A percentile compares a stretch with the other conserved stretches of the same genome.
phyloP scores from a whole-genome alignment of 495 filamentous ascomycete species.

The Tuber umbilicatum region DNA sequence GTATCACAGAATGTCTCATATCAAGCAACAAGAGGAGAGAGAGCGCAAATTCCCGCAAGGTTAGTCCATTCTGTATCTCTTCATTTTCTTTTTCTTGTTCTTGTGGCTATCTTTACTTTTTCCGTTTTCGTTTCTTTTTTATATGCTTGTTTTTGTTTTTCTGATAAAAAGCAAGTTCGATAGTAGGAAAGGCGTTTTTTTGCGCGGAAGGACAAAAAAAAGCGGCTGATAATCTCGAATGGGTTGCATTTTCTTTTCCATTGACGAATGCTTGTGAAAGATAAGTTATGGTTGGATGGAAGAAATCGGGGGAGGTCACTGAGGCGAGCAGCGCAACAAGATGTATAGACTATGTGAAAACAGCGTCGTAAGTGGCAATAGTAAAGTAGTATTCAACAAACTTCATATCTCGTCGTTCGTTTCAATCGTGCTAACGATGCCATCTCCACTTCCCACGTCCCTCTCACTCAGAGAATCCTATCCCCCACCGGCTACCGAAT shows the following conservation, averaged over 20 bases:
- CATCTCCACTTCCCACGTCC: neutral
- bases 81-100: neutral
- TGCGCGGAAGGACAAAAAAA: neutral
- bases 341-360: neutral
- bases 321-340: neutral
- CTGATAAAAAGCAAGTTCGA: neutral
- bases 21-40: neutral
- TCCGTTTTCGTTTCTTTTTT: neutral
- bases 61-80: neutral
- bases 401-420: slow-evolving; percentile 2
- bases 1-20: neutral
- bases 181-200: neutral
- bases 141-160: neutral
- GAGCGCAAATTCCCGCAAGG: slow-evolving; percentile 3
- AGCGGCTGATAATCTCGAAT: neutral
- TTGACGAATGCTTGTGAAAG: neutral
- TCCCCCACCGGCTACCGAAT: neutral
- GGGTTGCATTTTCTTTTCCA: neutral
- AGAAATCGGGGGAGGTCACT: neutral
- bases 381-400: neutral
- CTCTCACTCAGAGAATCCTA: neutral
- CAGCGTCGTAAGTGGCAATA: neutral
- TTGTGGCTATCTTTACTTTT: neutral
- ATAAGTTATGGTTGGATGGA: too few species aligned
- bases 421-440: neutral